A percentile compares a stretch with the other conserved stretches of the same genome.
phyloP scores from a whole-genome alignment of 2,329 filamentous ascomycete genomes.

The Arthroderma sp. region DNA sequence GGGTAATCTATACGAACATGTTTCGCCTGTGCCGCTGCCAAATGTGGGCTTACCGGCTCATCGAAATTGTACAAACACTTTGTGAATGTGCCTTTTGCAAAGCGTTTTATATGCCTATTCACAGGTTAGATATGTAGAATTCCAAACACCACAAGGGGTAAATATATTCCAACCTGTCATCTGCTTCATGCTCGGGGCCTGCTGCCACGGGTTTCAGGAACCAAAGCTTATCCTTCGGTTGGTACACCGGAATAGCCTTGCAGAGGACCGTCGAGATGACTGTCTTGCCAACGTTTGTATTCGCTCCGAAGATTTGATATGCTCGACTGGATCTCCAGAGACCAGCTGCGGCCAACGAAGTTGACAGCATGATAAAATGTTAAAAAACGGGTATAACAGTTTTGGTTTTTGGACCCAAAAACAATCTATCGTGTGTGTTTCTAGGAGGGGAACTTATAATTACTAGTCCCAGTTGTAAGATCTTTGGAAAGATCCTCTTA shows the following conservation, averaged over 20 bases:
- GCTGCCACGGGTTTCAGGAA: conserved; percentile 78
- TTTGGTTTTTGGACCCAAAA: too few species aligned
- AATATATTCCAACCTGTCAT: conserved; percentile 44
- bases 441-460: too few species aligned
- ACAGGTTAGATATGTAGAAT: conserved; percentile 5
- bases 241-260: conserved; percentile 42
- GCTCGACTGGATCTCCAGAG: conserved; percentile 56
- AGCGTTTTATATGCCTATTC: conserved; percentile 49
- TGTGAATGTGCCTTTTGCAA: conserved; percentile 44
- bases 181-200: conserved; percentile 54
- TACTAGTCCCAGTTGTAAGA: too few species aligned
- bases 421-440: too few species aligned
- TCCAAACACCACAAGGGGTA: conserved; percentile 1
- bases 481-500: too few species aligned
- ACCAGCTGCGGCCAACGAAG: conserved; percentile 37
- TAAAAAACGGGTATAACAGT: too few species aligned
- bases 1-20: too few species aligned
- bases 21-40: conserved; percentile 41
- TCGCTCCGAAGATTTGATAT: conserved; percentile 69
- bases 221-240: conserved; percentile 29
- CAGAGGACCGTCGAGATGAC: conserved; percentile 62
- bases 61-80: conserved; percentile 58
- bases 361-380: conserved; percentile 4
- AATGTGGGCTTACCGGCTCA: conserved; percentile 63
- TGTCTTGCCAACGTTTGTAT: conserved; percentile 77